These are phyloP conservation scores for Neurospora sp. DNA, from an alignment of 495 filamentous ascomycete genomes.

Conservation along the genomic window DNA sequence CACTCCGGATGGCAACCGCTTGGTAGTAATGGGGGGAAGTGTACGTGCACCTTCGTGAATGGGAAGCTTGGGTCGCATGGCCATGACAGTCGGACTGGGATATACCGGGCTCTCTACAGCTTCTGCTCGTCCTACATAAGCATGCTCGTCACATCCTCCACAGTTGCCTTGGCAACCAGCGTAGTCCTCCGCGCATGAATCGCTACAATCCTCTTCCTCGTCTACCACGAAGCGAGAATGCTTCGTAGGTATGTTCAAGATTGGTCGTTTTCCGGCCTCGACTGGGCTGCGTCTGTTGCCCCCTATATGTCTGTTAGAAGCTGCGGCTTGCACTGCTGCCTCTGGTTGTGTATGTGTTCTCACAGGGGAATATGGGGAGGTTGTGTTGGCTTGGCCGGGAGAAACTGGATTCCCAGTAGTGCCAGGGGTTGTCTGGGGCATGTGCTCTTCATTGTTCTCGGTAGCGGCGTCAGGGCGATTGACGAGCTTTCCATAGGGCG, in stretches of 20 bases:
- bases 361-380: background rate
- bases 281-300: background rate
- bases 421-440: background rate
- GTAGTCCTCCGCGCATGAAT: background rate
- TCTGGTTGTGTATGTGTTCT: background rate
- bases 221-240: background rate
- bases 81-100: slow-evolving; percentile 5
- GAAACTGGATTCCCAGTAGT: background rate
- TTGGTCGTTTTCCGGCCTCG: background rate
- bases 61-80: slow-evolving; percentile 12
- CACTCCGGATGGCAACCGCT: slow-evolving; percentile 3
- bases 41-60: slow-evolving; percentile 9
- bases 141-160: slow-evolving; percentile 4
- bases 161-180: slow-evolving; percentile 1
- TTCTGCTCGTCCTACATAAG: background rate
- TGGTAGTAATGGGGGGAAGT: slow-evolving; percentile 5
- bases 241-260: background rate
- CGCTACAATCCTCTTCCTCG: background rate
- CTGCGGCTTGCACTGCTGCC: background rate
- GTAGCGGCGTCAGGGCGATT: slow-evolving; percentile 5
- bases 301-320: background rate
- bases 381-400: background rate
- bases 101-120: slow-evolving; percentile 5
- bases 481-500: slow-evolving; percentile 21
- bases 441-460: background rate